phyloP scores from a whole-genome alignment of 1,284 basidiomycete genomes.

The Golubevia sp. region DNA sequence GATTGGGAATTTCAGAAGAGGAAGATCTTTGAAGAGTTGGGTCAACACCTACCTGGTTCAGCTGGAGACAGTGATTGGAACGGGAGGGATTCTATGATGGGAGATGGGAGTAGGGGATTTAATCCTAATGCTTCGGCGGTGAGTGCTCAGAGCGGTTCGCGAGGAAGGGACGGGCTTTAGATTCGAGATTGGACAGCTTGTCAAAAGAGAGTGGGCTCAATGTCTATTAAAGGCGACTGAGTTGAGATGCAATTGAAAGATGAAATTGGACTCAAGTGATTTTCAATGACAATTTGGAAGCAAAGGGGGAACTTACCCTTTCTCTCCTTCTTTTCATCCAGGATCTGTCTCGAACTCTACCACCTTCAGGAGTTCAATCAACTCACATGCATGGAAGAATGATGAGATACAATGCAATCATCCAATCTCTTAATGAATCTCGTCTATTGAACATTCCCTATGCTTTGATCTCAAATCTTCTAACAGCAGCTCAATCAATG shows the following conservation, averaged over 20 bases:
- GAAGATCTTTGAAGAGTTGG: slow-evolving; percentile 86
- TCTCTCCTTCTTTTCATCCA: no score
- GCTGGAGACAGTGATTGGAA: slow-evolving; percentile 46
- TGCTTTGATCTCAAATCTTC: slow-evolving; percentile 16
- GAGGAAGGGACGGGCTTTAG: no score
- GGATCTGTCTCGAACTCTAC: no score
- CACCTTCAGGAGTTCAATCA: no score
- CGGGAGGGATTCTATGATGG: slow-evolving; percentile 17
- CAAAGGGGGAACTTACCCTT: no score
- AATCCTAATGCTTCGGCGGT: no score
- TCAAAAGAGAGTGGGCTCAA: no score
- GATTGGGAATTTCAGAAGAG: slow-evolving; percentile 91
- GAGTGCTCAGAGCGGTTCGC: not conserved
- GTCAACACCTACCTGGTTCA: slow-evolving; percentile 58
- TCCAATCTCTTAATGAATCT: slow-evolving; percentile 44
- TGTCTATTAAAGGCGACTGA: no score
- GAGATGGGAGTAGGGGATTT: slow-evolving; percentile 16
- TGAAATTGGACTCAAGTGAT: no score
- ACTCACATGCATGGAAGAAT: slow-evolving; percentile 49
- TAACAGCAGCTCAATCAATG: not conserved
- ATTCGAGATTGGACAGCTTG: no score
- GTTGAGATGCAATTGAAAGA: no score
- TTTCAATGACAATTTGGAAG: no score
- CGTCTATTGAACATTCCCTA: slow-evolving; percentile 38
- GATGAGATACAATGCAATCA: slow-evolving; percentile 49